Percentiles rank a stretch among this genome's conserved stretches.
Evolutionary conservation across 2,329 filamentous ascomycete genomes (phyloP).

Genomic region (Thielaviopsis populi): DNA sequence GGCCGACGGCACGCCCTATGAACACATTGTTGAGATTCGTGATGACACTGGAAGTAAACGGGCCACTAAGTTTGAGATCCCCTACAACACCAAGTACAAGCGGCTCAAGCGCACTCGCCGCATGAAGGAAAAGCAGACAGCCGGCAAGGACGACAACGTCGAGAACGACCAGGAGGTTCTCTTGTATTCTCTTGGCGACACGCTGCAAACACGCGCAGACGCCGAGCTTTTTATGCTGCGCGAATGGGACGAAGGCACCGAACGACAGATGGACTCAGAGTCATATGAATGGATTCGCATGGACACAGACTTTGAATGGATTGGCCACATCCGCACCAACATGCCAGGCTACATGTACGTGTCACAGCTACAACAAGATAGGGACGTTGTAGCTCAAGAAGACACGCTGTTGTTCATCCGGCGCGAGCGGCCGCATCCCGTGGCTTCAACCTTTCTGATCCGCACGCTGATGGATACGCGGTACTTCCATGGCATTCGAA

Average conservation of each 20-base stretch:
- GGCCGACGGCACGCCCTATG: conserved; percentile 93
- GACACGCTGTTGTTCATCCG: conserved; percentile 63
- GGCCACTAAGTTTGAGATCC: conserved; percentile 70
- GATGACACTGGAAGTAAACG: conserved; percentile 56
- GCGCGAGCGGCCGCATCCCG: conserved; percentile 51
- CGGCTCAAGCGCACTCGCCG: conserved; percentile 76
- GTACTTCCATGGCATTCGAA: conserved; percentile 87
- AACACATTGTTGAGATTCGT: conserved; percentile 92
- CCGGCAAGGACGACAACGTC: conserved; percentile 23
- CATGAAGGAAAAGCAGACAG: conserved; percentile 55
- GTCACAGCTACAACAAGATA: conserved; percentile 90
- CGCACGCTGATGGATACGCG: conserved; percentile 80
- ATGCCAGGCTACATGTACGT: conserved; percentile 97
- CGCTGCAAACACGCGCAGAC: conserved; percentile 71
- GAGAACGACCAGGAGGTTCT: conserved; percentile 42
- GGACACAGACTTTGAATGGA: conserved; percentile 97
- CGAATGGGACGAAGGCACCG: conserved; percentile 81
- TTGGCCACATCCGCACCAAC: conserved; percentile 64
- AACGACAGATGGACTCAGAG: conserved; percentile 83
- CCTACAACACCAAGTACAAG: conserved; percentile 99
- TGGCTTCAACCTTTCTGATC: conserved; percentile 78
- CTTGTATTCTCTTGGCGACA: conserved; percentile 76
- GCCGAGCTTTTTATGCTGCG: conserved; percentile 67
- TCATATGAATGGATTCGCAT: conserved; percentile 98
- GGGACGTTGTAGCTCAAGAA: conserved; percentile 82